Base-by-base conservation (phyloP, 2,329 filamentous ascomycete genomes). In the Alternaria ethzedia region DNA sequence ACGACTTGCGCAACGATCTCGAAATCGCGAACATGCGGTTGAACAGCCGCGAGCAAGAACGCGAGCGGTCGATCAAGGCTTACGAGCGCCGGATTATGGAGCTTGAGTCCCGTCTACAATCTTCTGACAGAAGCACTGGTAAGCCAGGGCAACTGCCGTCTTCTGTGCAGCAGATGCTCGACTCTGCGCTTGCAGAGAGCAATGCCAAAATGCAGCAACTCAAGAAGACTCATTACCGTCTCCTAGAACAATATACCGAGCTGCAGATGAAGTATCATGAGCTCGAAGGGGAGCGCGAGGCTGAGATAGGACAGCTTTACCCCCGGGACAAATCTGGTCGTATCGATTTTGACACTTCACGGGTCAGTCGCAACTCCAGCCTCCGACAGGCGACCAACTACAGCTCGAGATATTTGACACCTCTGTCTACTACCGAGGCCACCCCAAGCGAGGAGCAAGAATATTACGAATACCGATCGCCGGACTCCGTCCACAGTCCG, bases 21-120 rank as follows among this genome's bases (percentile, higher is more conserved):
- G 85, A 90, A 67, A 82, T 86, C 57, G 81, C 91, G 21, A 83
- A 84, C 50, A 82, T 89, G 81, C 85, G 88, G 67, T 80, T 94
- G 9, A 78, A 80, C 54, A 82, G 83, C 61, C 80, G 83, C 13
- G 84, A 88, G 45, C 75, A 80, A 20, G 86, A 88, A 61, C 79
- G 83, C 5, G 81, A 85, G 52, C 79, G 80, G n/a, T 76, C 79
- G 13, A 80, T 82, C 58, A 81, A 79, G 59, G 81, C 80, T 11
- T 86, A 85, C 66, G 82, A 86, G 50, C 79, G 80, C 21, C 82
- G 83, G 59, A 81, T 87, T 25, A 77, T 81, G 26, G 82, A 85
- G 59, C 74, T 86, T 3, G 82, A 85, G 66, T 66, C 73, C 59
- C 70, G 73, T 52, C 30, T 75, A 55, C 71, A 78, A 51, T 61